These are phyloP conservation scores for Metarhizium album DNA, from an alignment of 2,329 filamentous ascomycete species.

Conservation along the genomic window DNA sequence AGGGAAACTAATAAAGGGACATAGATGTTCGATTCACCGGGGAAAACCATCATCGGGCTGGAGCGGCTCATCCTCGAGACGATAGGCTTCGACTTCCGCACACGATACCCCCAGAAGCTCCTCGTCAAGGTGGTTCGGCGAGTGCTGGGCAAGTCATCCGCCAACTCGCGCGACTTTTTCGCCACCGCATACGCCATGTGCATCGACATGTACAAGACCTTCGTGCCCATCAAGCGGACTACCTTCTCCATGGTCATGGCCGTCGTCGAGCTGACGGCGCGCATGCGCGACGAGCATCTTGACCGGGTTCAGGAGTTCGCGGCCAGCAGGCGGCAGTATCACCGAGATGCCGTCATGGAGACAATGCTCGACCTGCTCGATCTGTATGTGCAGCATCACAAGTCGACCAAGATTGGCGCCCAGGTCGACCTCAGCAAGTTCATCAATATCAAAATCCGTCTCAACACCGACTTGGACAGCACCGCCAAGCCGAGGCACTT, in stretches of 20 bases:
- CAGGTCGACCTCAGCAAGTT: slow-evolving; percentile 66
- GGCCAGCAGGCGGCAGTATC: slow-evolving; percentile 34
- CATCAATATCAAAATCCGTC: slow-evolving; percentile 73
- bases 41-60: slow-evolving; percentile 75
- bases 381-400: slow-evolving; percentile 77
- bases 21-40: slow-evolving; percentile 68
- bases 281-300: slow-evolving; percentile 49
- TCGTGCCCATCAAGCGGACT: slow-evolving; percentile 81
- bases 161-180: slow-evolving; percentile 36
- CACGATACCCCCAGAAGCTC: slow-evolving; percentile 74
- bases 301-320: slow-evolving; percentile 39
- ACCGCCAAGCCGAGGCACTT: slow-evolving; percentile 53
- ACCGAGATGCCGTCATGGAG: slow-evolving; percentile 48
- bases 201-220: slow-evolving; percentile 86
- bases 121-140: slow-evolving; percentile 67
- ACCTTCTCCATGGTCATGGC: slow-evolving; percentile 77
- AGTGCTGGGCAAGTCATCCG: slow-evolving; percentile 28
- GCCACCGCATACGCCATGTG: slow-evolving; percentile 69
- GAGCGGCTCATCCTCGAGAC: slow-evolving; percentile 90
- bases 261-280: slow-evolving; percentile 67
- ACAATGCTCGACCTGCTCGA: slow-evolving; percentile 85
- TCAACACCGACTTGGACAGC: slow-evolving; percentile 71
- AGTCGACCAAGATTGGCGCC: slow-evolving; percentile 62
- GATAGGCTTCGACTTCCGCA: slow-evolving; percentile 87
- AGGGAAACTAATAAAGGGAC: not conserved